Percentiles rank a stretch among this genome's conserved stretches.
These are phyloP conservation scores for Termitomyces sp. DNA, from an alignment of 768 basidiomycete genomes.

Conservation along the genomic window DNA sequence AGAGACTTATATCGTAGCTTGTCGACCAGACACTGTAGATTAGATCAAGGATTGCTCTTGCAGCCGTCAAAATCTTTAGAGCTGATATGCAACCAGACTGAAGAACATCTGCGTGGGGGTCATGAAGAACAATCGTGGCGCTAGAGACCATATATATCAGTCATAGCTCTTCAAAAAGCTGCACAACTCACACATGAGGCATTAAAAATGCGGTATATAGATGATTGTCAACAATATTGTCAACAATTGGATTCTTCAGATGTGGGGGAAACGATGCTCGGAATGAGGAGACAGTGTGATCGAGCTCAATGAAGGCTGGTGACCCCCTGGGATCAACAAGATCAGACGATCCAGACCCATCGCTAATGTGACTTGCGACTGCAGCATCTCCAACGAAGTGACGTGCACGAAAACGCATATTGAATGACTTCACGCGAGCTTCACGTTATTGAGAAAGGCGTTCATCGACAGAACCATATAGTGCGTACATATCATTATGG, in stretches of 20 bases:
- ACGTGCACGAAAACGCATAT: constrained; percentile 57
- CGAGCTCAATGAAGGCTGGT: constrained; percentile 59
- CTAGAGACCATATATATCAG: constrained; percentile 28
- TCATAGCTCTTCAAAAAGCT: background rate
- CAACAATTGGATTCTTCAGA: constrained; percentile 49
- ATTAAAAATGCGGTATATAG: constrained; percentile 46
- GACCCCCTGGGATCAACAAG: constrained; percentile 56
- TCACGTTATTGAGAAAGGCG: background rate
- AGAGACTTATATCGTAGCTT: constrained; percentile 63
- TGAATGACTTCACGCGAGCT: constrained; percentile 59
- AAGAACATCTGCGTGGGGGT: constrained; percentile 65
- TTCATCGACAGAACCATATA: background rate
- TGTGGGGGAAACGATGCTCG: constrained; percentile 53
- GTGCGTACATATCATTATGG: constrained; percentile 53
- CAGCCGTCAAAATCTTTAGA: constrained; percentile 60
- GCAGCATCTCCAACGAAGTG: constrained; percentile 55
- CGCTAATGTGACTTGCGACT: constrained; percentile 34
- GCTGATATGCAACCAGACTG: constrained; percentile 61
- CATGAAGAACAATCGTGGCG: constrained; percentile 66
- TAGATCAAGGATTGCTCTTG: constrained; percentile 61
- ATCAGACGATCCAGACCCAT: constrained; percentile 34
- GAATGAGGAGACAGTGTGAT: constrained; percentile 53
- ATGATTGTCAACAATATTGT: constrained; percentile 55
- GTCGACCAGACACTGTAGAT: constrained; percentile 65
- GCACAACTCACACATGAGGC: constrained; percentile 31